Base-by-base conservation (phyloP, 2,329 filamentous ascomycete species). In the Diaporthe vexans region DNA sequence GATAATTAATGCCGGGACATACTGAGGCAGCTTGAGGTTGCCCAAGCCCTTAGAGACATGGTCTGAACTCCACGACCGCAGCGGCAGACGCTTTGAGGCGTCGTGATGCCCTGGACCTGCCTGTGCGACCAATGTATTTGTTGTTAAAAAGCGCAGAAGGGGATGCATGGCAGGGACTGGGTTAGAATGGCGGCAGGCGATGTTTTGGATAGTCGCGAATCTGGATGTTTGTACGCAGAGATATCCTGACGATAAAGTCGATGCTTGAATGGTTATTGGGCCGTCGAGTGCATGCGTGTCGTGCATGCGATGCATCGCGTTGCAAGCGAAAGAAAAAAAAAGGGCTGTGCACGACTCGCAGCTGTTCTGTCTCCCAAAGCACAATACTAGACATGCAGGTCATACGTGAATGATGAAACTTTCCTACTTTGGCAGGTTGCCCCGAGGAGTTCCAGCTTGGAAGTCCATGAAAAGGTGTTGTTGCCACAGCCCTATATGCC, bases 1-100 rank as follows among this genome's bases (percentile, higher is more conserved):
- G 67, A 74, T 74, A 51, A 74, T 74, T 24, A 74, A 74, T 61
- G 72, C 72, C 21, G 72, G 72, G 11, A 74, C 72, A 15, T 74
- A 74, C 37, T 74, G 72, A 74, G 59, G 21, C 56, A 11, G n/a
- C 40, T 52, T 24, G 63, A 8, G 40, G 35, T 9, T 56, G 51
- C 26, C 17, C 35, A 26, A 29, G 46, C 19, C 46, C 13, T 35
- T 24, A 17, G 17, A 26, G 35, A 35, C 37, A 15, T 61, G 65
- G 33, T 51, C 37, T 57, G 56, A 52, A 51, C 51, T 51, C 21
- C 65, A 65, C 57, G 58, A 24, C 63, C 21, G 56, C 67, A 52
- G 67, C 26, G 48, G 37, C 19, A 58, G 52, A 40, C n/a, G 51
- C 46, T n/a, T 21, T 37, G 3, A 52, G 69, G 40, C 54, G 68